phyloP scores from a whole-genome alignment of 768 basidiomycete genomes.

The Tylopilus sp. region DNA sequence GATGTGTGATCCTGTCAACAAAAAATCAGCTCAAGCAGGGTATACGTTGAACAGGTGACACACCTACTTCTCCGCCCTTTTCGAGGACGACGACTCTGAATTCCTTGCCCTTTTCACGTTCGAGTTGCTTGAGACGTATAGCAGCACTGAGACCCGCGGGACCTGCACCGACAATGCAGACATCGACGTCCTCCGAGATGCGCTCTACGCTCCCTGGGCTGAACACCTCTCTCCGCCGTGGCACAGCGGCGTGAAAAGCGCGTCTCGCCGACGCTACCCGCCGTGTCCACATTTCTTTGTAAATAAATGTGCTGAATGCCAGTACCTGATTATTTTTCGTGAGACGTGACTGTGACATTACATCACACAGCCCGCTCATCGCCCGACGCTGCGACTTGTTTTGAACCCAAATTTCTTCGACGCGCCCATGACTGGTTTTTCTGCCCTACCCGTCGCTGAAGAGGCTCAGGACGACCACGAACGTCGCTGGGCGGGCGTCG shows the following conservation, averaged over 20 bases:
- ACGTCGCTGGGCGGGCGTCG: constrained; percentile 46
- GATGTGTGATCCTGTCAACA: constrained; percentile 76
- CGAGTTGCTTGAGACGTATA: constrained; percentile 91
- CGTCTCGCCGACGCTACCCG: constrained; percentile 7
- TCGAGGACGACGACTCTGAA: constrained; percentile 92
- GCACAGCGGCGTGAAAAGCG: constrained; percentile 14
- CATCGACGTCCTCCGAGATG: constrained; percentile 89
- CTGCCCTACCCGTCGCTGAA: constrained; percentile 43
- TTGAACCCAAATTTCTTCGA: neutral
- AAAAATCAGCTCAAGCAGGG: neutral
- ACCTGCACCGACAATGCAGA: constrained; percentile 95
- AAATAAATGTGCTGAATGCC: neutral
- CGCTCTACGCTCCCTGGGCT: constrained; percentile 69
- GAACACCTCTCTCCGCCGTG: constrained; percentile 34
- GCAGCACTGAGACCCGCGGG: constrained; percentile 96
- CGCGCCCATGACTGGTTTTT: constrained; percentile 58
- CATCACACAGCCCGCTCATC: neutral
- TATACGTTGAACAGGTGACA: constrained; percentile 30
- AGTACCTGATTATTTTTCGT: neutral
- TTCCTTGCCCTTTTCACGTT: constrained; percentile 44
- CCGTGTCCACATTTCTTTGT: constrained; percentile 7
- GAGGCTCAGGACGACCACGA: constrained; percentile 37
- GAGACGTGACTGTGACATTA: neutral
- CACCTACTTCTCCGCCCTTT: constrained; percentile 91
- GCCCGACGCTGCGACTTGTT: neutral